These are phyloP conservation scores for Scutellaria minor DNA, from an alignment of 257 asterid genomes.

Conservation along the genomic window DNA sequence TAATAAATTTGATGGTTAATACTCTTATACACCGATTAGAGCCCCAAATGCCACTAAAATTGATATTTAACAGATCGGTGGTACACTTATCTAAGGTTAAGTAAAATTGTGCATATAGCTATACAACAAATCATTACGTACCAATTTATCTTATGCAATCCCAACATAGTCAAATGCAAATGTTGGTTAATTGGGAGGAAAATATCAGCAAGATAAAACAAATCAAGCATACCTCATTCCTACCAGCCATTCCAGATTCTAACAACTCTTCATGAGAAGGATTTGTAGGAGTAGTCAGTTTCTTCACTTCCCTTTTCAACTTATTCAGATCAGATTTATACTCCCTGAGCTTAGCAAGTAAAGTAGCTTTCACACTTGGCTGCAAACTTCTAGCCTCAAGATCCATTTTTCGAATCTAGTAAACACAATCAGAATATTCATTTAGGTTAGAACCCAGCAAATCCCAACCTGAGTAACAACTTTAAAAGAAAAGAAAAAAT, in stretches of 20 bases:
- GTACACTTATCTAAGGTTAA: no score
- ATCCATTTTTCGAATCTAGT: constrained; percentile 88
- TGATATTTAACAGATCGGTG: no score
- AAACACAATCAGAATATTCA: constrained; percentile 31
- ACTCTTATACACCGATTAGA: constrained; percentile 5
- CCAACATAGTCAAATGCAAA: constrained; percentile 24
- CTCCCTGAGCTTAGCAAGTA: constrained; percentile 95
- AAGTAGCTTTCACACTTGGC: constrained; percentile 75
- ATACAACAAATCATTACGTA: background rate
- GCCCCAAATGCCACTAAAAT: background rate
- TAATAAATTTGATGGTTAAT: background rate
- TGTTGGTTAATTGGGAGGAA: constrained; percentile 8
- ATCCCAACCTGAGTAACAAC: background rate
- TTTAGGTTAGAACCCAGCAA: constrained; percentile 24
- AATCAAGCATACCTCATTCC: constrained; percentile 55
- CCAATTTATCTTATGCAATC: constrained; percentile 3
- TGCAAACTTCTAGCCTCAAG: constrained; percentile 96
- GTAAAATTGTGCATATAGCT: background rate
- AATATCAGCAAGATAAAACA: constrained; percentile 27
- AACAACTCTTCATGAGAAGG: constrained; percentile 65
- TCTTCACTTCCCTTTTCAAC: constrained; percentile 86
- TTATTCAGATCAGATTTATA: constrained; percentile 88
- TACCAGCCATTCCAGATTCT: constrained; percentile 74
- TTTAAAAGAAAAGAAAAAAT: constrained; percentile 17
- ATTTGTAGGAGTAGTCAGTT: constrained; percentile 54